Evolutionary conservation across 2,329 filamentous ascomycete genomes (phyloP), one percentile per base, ranked within the genome.

Genomic region (Paracorniculantispora psalliotae): DNA sequence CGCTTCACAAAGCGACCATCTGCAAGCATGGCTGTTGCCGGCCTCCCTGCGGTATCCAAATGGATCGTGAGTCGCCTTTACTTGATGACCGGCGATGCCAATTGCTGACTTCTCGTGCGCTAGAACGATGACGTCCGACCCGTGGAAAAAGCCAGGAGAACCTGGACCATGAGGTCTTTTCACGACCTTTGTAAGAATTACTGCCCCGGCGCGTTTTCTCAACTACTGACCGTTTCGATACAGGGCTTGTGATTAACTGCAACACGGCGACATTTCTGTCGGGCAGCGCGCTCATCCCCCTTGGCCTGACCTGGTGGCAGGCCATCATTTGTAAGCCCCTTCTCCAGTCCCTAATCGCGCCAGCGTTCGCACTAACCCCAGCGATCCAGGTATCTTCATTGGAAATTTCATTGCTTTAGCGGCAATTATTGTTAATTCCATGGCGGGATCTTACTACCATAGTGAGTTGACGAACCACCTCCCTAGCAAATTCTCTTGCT

Each of bases 51-150:
- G 47, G 70, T 70, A 25, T 71, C 70, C 8, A 65, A 64, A 61
- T 72, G 69, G 63, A 72, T 73, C 46, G 70, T 73, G 63, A 50
- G 68, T 57, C 28, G 5, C 25, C 33, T 41, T n/a, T 3, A 9
- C 13, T 19, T 12, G 4, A 28, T n/a, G 10, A 13, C 30, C 28
- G n/a, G 25, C 50, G 44, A 52, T 49, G n/a, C 21, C 23, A 25
- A 10, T 4, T n/a, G 30, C 51, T 53, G 41, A 49, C 57, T 23
- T 28, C 55, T 55, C 59, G 55, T 3, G 15, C 19, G 7, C 17
- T 43, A 75, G 73, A 81, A 81, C 64, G 73, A 81, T 62, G 79
- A 82, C 63, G 78, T 81, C 59, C 75, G 77, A 2, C 79, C 79
- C 10, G 73, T 79, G 28, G 76, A 78, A 60, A 65, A 70, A 1